phyloP scores from a whole-genome alignment of 1,284 basidiomycete genomes.

The Naganishia liquefaciens region DNA sequence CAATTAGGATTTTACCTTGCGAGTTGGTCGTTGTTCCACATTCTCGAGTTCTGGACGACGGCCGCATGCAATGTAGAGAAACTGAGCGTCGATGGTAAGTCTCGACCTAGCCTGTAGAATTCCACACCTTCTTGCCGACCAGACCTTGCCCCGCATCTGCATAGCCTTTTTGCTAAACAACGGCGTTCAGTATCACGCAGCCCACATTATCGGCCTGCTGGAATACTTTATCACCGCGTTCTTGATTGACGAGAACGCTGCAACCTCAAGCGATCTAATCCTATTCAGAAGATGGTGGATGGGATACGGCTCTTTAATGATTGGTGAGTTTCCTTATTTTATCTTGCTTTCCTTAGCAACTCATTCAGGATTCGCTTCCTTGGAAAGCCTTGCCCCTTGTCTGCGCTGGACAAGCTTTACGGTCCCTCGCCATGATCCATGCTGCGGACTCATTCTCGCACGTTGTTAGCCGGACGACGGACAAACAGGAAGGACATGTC shows the following conservation, averaged over 20 bases:
- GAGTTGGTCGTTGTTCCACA: conserved; percentile 83
- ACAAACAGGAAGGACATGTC: conserved; percentile 70
- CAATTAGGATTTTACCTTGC: conserved; percentile 80
- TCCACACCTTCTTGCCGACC: too few species aligned
- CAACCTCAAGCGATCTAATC: background rate
- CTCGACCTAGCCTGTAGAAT: background rate
- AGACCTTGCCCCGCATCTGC: conserved; percentile 7
- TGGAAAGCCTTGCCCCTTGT: conserved; percentile 58
- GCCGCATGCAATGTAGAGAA: conserved; percentile 93
- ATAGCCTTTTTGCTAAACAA: conserved; percentile 93
- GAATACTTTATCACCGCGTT: conserved; percentile 78
- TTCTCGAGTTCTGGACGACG: conserved; percentile 91
- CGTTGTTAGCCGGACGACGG: conserved; percentile 68
- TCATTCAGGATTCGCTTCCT: background rate
- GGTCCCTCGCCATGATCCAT: conserved; percentile 93
- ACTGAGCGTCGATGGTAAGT: conserved; percentile 87
- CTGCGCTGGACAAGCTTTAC: conserved; percentile 70
- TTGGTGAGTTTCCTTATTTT: conserved; percentile 57
- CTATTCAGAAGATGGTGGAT: conserved; percentile 33
- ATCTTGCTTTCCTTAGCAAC: conserved; percentile 8
- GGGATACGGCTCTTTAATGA: conserved; percentile 55
- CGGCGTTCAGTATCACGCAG: conserved; percentile 78
- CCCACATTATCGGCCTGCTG: conserved; percentile 72
- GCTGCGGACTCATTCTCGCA: conserved; percentile 93
- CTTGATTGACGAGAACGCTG: conserved; percentile 49